These are phyloP conservation scores for Kalmusia sp. DNA, from an alignment of 2,329 filamentous ascomycete genomes.

Conservation along the genomic window DNA sequence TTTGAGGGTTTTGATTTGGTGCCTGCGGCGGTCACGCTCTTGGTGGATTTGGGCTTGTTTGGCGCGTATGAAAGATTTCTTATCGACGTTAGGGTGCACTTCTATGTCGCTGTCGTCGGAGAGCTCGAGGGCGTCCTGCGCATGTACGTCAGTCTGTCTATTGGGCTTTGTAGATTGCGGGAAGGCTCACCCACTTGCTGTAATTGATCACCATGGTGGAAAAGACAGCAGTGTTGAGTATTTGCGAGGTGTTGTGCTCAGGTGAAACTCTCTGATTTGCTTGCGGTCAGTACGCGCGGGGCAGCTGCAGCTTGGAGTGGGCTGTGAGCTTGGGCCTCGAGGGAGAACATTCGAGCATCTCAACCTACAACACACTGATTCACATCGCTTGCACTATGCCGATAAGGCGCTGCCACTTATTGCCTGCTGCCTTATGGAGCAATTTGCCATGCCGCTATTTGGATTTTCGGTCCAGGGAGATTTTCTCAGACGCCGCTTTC, in stretches of 20 bases:
- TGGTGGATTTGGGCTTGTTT: constrained; percentile 98
- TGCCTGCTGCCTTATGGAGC: no score
- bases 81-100: constrained; percentile 98
- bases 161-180: neutral
- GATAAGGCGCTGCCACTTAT: neutral
- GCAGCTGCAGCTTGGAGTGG: constrained; percentile 16
- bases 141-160: constrained; percentile 14
- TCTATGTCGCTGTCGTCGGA: constrained; percentile 98
- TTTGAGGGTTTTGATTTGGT: constrained; percentile 88
- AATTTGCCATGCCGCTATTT: no score
- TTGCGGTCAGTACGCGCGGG: constrained; percentile 13
- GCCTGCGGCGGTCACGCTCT: constrained; percentile 82
- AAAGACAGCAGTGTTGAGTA: constrained; percentile 5
- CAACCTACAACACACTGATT: no score
- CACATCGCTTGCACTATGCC: constrained; percentile 1
- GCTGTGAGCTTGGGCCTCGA: constrained; percentile 12
- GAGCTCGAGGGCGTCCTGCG: constrained; percentile 86
- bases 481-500: no score
- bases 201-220: constrained; percentile 67
- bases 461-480: no score
- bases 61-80: constrained; percentile 95
- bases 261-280: neutral
- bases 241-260: constrained; percentile 15
- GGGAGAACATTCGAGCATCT: constrained; percentile 34
- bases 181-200: constrained; percentile 71